Evolutionary conservation across 176 grass and related monocot species (phyloP).

Genomic region (barley (Hordeum vulgare)): MorexV3_pseudomolecules_assembly NC_058523.1:206245947-206246446

Average conservation of each 20-base stretch:
- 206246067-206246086: too few relatives aligned
- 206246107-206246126: constrained; percentile 77
- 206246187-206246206: constrained; percentile 13
- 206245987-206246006: constrained; percentile 64
- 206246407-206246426: background rate
- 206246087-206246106: too few relatives aligned
- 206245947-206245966: background rate
- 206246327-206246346: constrained; percentile 66
- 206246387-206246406: constrained; percentile 51
- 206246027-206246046: constrained; percentile 73
- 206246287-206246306: too few relatives aligned
- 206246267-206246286: too few relatives aligned
- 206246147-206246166: background rate
- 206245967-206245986: constrained; percentile 12
- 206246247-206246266: too few relatives aligned
- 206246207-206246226: constrained; percentile 42
- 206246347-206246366: constrained; percentile 64
- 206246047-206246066: constrained; percentile 74
- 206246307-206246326: constrained; percentile 50
- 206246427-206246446: background rate
- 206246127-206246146: background rate
- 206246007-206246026: constrained; percentile 73
- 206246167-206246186: background rate
- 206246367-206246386: constrained; percentile 81
- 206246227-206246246: too few relatives aligned